Evolutionary conservation across 768 basidiomycete genomes (phyloP), one percentile per base, ranked within the genome.

Genomic region (Phanerochaete sordida): DNA sequence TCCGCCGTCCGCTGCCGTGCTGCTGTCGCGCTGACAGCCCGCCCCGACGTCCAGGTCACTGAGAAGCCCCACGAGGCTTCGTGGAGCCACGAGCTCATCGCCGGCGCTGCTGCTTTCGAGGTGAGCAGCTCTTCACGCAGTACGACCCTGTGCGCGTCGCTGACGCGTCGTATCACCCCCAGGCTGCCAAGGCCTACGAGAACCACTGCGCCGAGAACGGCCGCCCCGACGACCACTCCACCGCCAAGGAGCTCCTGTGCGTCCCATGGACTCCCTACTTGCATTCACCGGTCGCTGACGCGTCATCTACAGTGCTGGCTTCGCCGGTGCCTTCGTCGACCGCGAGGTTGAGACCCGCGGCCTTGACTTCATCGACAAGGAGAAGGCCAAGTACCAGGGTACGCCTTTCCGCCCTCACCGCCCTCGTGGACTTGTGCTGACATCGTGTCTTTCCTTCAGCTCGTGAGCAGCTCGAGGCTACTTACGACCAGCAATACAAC

Each of bases 61-160:
- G 46, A 58, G 31, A 43, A 43, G 39, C 78, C 78, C 12, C 86
- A 87, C 75, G 73, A 86, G 73, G 82, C 86, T 1, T 59, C 72
- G 58, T 71, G 86, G 55, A 81, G 84, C 12, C 88, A 90, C 69
- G 84, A 90, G 72, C 68, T 89, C 48, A 79, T 90, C 62, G 84
- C 85, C 49, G 86, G 74, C 47, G 88, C 88, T 45, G 87, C 87
- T 8, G 70, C 84, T 30, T 90, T 77, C 70, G 85, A 84, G 78
- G 58, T 59, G 33, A 13, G 58, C 31, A 31, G 12, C 19, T 15
- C 43, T n/a, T 3, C 24, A 16, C 50, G 11, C n/a, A 16, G 8
- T 23, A 19, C 30, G 12, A 44, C 31, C 27, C 44, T 23, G 15
- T 8, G 51, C 31, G 30, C 24, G 13, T 24, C n/a, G 35, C 50